Evolutionary conservation across 306 rosid genomes (phyloP).

Genomic region (Castanea mollissima): DNA sequence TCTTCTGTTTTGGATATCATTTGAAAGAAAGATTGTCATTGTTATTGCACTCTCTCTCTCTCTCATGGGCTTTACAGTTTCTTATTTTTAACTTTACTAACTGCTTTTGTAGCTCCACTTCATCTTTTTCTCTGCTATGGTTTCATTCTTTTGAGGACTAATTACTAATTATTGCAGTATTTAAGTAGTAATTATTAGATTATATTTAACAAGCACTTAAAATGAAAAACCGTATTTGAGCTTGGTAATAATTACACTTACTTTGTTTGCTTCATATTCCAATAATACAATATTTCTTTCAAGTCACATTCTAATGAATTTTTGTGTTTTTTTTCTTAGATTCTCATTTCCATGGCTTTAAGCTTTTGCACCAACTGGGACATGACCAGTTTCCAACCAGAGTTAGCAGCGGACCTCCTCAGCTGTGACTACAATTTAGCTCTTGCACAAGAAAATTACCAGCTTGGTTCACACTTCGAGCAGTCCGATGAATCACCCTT

Average conservation of each 20-base stretch:
- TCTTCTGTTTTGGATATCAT: background rate
- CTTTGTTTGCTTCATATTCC: background rate
- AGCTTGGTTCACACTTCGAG: background rate
- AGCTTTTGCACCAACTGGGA: slow-evolving; percentile 19
- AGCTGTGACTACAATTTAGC: background rate
- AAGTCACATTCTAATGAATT: too few species aligned
- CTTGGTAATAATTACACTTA: too few species aligned
- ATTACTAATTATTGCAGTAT: background rate
- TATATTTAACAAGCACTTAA: too few species aligned
- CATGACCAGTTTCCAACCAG: slow-evolving; percentile 9
- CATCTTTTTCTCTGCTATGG: too few species aligned
- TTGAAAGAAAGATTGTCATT: background rate
- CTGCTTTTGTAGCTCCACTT: too few species aligned
- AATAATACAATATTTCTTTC: too few species aligned
- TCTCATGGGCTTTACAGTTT: too few species aligned
- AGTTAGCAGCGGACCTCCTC: background rate
- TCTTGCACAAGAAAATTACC: background rate
- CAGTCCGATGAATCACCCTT: background rate
- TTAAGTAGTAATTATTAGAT: too few species aligned
- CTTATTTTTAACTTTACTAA: too few species aligned
- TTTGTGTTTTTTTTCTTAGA: background rate
- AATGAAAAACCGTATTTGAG: background rate
- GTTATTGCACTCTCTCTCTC: background rate
- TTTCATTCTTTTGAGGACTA: background rate
- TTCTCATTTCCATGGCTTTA: slow-evolving; percentile 18